Evolutionary conservation across 257 asterid genomes (phyloP).

Genomic region (Solanum boliviense): DNA sequence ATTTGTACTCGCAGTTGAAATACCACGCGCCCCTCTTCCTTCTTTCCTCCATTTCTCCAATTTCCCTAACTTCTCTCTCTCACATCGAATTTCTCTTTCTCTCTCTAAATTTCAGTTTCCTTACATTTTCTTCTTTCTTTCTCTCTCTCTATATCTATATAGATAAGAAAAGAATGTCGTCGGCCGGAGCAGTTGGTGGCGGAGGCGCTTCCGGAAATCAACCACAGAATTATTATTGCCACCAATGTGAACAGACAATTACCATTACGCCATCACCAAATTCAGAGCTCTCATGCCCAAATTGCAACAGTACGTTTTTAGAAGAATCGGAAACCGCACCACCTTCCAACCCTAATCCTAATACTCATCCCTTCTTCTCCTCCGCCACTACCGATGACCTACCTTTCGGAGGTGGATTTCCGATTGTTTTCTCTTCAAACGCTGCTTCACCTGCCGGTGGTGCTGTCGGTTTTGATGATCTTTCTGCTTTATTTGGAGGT

Average conservation of each 20-base stretch:
- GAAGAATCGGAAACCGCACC: constrained; percentile 57
- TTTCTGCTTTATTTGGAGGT: constrained; percentile 10
- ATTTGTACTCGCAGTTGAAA: not conserved
- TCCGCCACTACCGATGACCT: constrained; percentile 11
- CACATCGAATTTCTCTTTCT: not conserved
- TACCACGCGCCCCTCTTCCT: not conserved
- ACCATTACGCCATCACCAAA: constrained; percentile 35
- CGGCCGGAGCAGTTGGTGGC: constrained; percentile 1
- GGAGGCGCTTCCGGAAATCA: not conserved
- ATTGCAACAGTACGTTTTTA: constrained; percentile 52
- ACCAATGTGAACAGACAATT: constrained; percentile 57
- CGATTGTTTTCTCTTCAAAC: constrained; percentile 15
- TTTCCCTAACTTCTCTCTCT: not conserved
- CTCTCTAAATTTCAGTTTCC: not conserved
- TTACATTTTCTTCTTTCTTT: not conserved
- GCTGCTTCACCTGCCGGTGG: constrained; percentile 25
- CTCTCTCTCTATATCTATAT: not conserved
- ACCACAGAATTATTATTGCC: constrained; percentile 35
- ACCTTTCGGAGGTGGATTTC: constrained; percentile 14
- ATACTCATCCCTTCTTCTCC: constrained; percentile 17
- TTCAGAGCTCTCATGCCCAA: constrained; percentile 64
- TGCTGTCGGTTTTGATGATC: constrained; percentile 14
- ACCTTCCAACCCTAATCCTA: constrained; percentile 6
- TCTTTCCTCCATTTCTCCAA: not conserved
- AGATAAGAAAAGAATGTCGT: not conserved